Evolutionary conservation across 2,329 filamentous ascomycete genomes (phyloP).

Genomic region (Bisporella sp.): DNA sequence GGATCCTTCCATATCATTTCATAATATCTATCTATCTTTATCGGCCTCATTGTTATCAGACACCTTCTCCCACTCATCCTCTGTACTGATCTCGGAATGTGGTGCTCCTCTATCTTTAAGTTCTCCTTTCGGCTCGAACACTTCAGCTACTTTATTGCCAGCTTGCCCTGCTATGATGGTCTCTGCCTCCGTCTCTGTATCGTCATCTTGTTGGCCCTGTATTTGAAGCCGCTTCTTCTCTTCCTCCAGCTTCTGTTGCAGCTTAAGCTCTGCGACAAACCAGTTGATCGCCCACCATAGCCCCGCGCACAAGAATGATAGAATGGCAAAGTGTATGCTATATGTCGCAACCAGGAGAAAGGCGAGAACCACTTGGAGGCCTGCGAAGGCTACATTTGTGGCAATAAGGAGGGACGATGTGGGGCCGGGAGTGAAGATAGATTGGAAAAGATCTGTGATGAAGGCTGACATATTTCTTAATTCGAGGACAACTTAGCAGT

Average conservation of each 20-base stretch:
- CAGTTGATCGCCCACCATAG: constrained; percentile 96
- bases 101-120: constrained; percentile 34
- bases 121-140: constrained; percentile 18
- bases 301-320: constrained; percentile 71
- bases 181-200: constrained; percentile 40
- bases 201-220: constrained; percentile 13
- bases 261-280: constrained; percentile 68
- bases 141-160: constrained; percentile 25
- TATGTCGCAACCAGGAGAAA: constrained; percentile 72
- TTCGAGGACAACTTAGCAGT: too few species aligned
- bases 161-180: constrained; percentile 40
- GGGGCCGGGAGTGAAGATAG: constrained; percentile 87
- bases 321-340: constrained; percentile 80
- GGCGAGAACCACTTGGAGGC: constrained; percentile 73
- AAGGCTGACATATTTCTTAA: constrained; percentile 46
- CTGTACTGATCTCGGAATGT: constrained; percentile 62
- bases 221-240: constrained; percentile 25
- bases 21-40: constrained; percentile 40
- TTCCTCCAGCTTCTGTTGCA: constrained; percentile 38
- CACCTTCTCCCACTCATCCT: constrained; percentile 97
- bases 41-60: constrained; percentile 59
- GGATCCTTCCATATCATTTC: background rate
- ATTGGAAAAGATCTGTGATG: constrained; percentile 76
- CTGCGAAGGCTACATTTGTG: constrained; percentile 83
- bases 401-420: constrained; percentile 83